phyloP scores from a whole-genome alignment of 2,329 filamentous ascomycete genomes.

The Lithohypha guttulata region DNA sequence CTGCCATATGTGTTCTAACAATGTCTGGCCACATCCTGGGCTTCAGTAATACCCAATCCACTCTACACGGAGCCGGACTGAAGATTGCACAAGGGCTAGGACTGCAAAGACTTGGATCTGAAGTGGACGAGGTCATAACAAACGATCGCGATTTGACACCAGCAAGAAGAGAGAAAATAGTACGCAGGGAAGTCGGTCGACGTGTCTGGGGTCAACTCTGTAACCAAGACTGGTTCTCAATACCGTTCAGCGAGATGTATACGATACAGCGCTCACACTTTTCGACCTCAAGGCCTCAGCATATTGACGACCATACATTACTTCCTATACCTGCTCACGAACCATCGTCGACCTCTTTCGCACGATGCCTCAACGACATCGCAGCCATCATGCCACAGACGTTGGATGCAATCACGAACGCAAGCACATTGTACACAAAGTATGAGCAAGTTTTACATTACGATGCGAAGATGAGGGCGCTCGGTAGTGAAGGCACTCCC shows the following conservation, averaged over 20 bases:
- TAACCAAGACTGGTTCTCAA: constrained; percentile 36
- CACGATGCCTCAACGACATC: constrained; percentile 30
- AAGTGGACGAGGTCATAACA: constrained; percentile 12
- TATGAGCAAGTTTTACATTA: constrained; percentile 33
- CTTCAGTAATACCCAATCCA: constrained; percentile 37
- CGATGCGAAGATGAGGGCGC: constrained; percentile 29
- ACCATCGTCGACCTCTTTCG: constrained; percentile 28
- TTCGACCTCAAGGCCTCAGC: constrained; percentile 26
- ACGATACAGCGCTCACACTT: constrained; percentile 29
- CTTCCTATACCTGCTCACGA: constrained; percentile 12
- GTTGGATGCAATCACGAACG: constrained; percentile 29
- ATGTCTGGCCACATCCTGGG: constrained; percentile 41
- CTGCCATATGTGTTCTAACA: constrained; percentile 40
- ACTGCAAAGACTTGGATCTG: constrained; percentile 31
- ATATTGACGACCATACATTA: constrained; percentile 30
- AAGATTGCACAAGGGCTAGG: constrained; percentile 40
- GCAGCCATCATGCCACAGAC: constrained; percentile 29
- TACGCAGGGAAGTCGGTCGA: constrained; percentile 28
- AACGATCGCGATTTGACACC: constrained; percentile 7
- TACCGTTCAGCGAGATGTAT: constrained; percentile 31
- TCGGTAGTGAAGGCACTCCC: constrained; percentile 27
- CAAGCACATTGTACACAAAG: constrained; percentile 29
- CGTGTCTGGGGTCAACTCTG: constrained; percentile 31
- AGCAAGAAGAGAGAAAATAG: constrained; percentile 15
- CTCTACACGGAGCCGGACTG: constrained; percentile 35